Conservation (phyloP, 2,329 filamentous ascomycete species). For the Fusarium papillatum region DNA sequence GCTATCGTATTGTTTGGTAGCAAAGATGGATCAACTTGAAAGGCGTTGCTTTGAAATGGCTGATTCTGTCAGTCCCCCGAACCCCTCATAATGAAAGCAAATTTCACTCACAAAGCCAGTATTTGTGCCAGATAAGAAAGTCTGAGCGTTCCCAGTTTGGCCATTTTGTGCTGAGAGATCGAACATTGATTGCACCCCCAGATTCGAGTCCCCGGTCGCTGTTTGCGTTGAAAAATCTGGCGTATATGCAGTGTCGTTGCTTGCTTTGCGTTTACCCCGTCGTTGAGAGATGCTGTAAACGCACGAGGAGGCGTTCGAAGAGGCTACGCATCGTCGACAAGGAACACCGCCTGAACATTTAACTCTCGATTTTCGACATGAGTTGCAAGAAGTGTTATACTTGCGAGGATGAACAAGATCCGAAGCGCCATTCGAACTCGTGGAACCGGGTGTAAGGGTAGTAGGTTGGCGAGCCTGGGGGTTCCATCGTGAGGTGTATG, state of each 20-base stretch:
- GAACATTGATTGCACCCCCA: neutral
- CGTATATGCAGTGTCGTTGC: no score
- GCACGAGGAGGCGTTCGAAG: neutral
- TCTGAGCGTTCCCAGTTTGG: no score
- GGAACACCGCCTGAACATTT: slow-evolving; percentile 13
- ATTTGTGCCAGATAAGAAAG: no score
- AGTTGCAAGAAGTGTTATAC: slow-evolving; percentile 20
- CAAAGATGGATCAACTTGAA: neutral
- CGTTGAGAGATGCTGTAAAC: slow-evolving; percentile 13
- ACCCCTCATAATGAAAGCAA: no score
- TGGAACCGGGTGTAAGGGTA: neutral
- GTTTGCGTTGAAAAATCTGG: accelerated
- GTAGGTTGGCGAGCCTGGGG: neutral
- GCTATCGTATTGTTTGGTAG: accelerated
- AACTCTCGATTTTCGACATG: slow-evolving; percentile 15
- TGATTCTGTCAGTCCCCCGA: neutral
- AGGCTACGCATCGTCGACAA: neutral
- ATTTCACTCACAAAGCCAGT: no score
- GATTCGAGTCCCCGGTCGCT: neutral
- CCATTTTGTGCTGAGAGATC: no score
- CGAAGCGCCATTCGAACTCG: neutral
- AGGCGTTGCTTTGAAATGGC: neutral
- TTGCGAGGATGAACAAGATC: neutral
- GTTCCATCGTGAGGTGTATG: slow-evolving; percentile 10
- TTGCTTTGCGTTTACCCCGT: slow-evolving; percentile 12